Evolutionary conservation across 2,329 filamentous ascomycete genomes (phyloP), one percentile per base, ranked within the genome.

Genomic region (Ophiostoma pallidulum): DNA sequence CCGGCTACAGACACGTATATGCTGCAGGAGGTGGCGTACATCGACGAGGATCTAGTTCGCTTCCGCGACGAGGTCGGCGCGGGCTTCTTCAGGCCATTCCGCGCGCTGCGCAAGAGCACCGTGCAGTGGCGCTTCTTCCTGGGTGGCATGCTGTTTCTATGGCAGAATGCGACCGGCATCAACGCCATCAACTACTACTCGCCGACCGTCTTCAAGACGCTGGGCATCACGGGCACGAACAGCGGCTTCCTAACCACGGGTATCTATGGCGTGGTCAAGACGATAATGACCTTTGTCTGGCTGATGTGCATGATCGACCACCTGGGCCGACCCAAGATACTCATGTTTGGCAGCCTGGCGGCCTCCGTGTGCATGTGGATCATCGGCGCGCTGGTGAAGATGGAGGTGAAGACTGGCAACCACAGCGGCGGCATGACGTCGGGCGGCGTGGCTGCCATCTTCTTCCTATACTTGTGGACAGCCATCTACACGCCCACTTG

Each of bases 121-220:
- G 74, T 85, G 22, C 77, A 77, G 54, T 86, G 79, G 70, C 77
- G 85, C 36, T 80, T 91, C 64, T 76, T 86, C 61, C 72, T 90
- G 10, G 85, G 85, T 40, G 75, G 76, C 47, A 75, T 85, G 58
- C 71, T 91, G 18, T 90, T 90, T 70, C 68, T 90, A 45, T 88
- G 80, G 73, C 86, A 91, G 64, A 91, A 91, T 57, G 81, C 81
- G 42, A 73, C 69, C 3, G 84, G 84, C 3, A 88, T 88, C 67
- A 88, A 88, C 56, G 83, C 84, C 18, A 82, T 86, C 67, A 88
- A 87, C 68, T 88, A 87, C 66, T 86, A 83, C 63, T 73, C 69
- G 1, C 82, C 83, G 0, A 82, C 76, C 0, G 75, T 87, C 9
- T 86, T 88, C 70, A 73, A 67, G 53, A 67, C 64, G 38, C 65